A percentile compares a stretch with the other conserved stretches of the same genome.
Conservation (phyloP, 495 filamentous ascomycete species). For the Amniculicola lignicola region DNA sequence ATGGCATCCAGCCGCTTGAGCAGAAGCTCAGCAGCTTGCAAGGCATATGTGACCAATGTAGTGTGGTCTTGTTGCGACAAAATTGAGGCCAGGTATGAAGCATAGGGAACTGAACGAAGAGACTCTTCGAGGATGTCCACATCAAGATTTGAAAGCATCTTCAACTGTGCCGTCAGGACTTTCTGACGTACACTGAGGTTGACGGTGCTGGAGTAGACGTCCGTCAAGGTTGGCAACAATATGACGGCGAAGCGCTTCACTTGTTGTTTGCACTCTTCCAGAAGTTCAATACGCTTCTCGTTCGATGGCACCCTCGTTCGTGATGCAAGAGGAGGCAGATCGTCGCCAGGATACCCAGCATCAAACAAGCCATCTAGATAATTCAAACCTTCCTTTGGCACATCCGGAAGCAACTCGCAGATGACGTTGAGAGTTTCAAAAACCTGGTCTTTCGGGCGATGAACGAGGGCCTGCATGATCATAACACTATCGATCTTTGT, state of each 20-base stretch:
- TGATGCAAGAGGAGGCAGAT: slow-evolving; percentile 42
- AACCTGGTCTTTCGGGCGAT: slow-evolving; percentile 93
- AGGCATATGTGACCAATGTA: slow-evolving; percentile 75
- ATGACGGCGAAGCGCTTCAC: slow-evolving; percentile 90
- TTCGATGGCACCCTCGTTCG: slow-evolving; percentile 60
- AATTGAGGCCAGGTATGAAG: slow-evolving; percentile 95
- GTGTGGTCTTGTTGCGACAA: slow-evolving; percentile 94
- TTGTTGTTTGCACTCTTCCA: slow-evolving; percentile 77
- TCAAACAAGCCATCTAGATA: slow-evolving; percentile 54
- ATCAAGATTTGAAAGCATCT: slow-evolving; percentile 97
- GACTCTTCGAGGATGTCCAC: slow-evolving; percentile 78
- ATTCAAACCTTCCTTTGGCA: slow-evolving; percentile 52
- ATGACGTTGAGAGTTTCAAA: slow-evolving; percentile 97
- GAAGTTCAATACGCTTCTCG: slow-evolving; percentile 71
- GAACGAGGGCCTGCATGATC: slow-evolving; percentile 97
- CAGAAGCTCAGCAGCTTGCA: slow-evolving; percentile 85
- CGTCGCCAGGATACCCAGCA: slow-evolving; percentile 45
- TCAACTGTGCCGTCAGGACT: slow-evolving; percentile 88
- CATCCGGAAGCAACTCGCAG: slow-evolving; percentile 83
- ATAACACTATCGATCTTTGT: slow-evolving; percentile 92
- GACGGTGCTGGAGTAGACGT: slow-evolving; percentile 96
- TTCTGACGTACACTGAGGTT: slow-evolving; percentile 98
- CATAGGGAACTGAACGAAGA: slow-evolving; percentile 86
- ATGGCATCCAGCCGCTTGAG: slow-evolving; percentile 77
- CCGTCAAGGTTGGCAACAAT: slow-evolving; percentile 92